phyloP scores from a whole-genome alignment of 2,329 filamentous ascomycete species.

The Stachybotrys elegans region DNA sequence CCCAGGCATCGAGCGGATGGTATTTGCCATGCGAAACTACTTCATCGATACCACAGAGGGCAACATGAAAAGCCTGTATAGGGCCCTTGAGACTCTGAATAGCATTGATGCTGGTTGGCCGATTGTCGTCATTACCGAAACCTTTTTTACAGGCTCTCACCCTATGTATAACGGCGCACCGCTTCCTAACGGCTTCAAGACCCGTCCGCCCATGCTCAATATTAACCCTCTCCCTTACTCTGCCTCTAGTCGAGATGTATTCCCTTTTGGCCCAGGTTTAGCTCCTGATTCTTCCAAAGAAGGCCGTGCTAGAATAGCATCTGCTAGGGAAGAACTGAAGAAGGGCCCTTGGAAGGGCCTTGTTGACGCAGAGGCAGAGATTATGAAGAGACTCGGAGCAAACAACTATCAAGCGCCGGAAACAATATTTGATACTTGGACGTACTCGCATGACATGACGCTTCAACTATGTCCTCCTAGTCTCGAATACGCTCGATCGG shows the following conservation, averaged over 20 bases:
- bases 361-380: conserved; percentile 16
- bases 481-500: conserved; percentile 32
- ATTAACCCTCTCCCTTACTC: conserved; percentile 33
- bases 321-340: conserved; percentile 18
- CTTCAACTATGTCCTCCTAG: conserved; percentile 33
- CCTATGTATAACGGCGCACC: conserved; percentile 33
- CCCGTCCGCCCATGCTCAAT: conserved; percentile 29
- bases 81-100: conserved; percentile 26
- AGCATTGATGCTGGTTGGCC: conserved; percentile 26
- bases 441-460: conserved; percentile 23
- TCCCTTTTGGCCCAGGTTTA: conserved; percentile 31
- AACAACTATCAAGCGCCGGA: conserved; percentile 12
- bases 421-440: conserved; percentile 20
- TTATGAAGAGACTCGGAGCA: conserved; percentile 23
- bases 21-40: not conserved
- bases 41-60: not conserved
- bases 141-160: conserved; percentile 27
- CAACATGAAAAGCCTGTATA: no score
- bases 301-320: conserved; percentile 27
- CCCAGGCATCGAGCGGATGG: not conserved
- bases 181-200: conserved; percentile 29
- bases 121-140: conserved; percentile 39
- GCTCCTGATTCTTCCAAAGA: conserved; percentile 30
- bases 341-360: conserved; percentile 16
- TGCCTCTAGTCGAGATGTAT: conserved; percentile 30